Evolutionary conservation across 176 grass and related monocot genomes (phyloP), one percentile per base, ranked within the genome.

Genomic region (Carex littledalei): DNA sequence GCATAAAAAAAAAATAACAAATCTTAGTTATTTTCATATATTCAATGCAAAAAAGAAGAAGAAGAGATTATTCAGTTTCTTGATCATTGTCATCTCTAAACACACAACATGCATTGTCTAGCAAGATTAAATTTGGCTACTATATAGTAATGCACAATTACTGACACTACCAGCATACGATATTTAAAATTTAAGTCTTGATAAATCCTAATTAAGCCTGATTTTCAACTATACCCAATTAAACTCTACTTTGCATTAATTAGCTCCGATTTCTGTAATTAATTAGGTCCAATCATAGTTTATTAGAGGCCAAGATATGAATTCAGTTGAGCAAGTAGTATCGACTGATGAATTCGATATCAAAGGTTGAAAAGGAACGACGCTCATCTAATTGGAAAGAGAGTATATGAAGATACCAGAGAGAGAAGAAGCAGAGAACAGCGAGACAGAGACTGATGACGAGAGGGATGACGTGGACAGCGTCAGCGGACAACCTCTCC

Each of bases 381-480:
- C 15, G 17, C 3, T 5, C 55, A 57, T 57, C 3, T 17, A 57
- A 76, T 76, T 76, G 8, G 45, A 47, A 1, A 37, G 22, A 57
- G n/a, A 24, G 8, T 64, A 3, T 41, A 63, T 5, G 9, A 52
- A 0, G 0, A 29, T 83, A 83, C 80, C 80, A 83, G 62, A 83
- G 37, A 67, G 80, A 83, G 80, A 83, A 83, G 37, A 83, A 65
- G 62, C 80, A 83, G 63, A 83, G 80, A 67, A 83, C 21, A 17
- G 61, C 80, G 45, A 83, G 35, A 31, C 80, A 83, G 20, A 83
- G 6, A 26, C 37, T 83, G 39, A 83, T 66, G 80, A 83, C 62
- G 80, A 83, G 3, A 67, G 80, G 80, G 60, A 83, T 83, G 39
- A 53, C 80, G 39, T 83, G 80, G 41, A 83, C 32, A 29, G 80